A percentile compares a stretch with the other conserved stretches of the same genome.
These are phyloP conservation scores for Leccinum aurantiacum DNA, from an alignment of 768 basidiomycete species.

Conservation along the genomic window DNA sequence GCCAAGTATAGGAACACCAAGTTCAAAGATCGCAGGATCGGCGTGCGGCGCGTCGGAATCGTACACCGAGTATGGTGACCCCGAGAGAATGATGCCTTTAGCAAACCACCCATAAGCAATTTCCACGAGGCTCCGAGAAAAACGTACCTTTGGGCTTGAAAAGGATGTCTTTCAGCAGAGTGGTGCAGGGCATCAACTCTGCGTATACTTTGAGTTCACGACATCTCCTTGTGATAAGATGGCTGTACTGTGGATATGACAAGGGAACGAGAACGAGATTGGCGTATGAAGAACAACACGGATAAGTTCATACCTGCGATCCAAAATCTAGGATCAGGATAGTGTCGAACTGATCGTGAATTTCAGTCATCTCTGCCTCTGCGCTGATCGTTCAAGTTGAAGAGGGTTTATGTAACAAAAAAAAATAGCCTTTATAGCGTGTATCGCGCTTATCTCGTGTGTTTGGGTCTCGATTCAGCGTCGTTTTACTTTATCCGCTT, in stretches of 20 bases:
- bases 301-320: slow-evolving; percentile 68
- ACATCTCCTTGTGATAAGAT: slow-evolving; percentile 96
- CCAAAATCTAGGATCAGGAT: slow-evolving; percentile 97
- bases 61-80: slow-evolving; percentile 98
- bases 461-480: too few species aligned
- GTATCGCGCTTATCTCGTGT: too few species aligned
- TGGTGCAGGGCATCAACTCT: slow-evolving; percentile 96
- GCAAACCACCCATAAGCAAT: not conserved
- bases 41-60: slow-evolving; percentile 90
- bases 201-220: slow-evolving; percentile 97
- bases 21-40: slow-evolving; percentile 85
- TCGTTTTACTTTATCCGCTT: too few species aligned
- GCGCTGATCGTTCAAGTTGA: not conserved
- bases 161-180: slow-evolving; percentile 78
- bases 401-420: too few species aligned
- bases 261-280: slow-evolving; percentile 4
- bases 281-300: slow-evolving; percentile 7
- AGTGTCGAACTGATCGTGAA: slow-evolving; percentile 94
- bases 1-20: slow-evolving; percentile 89
- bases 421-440: too few species aligned
- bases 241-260: slow-evolving; percentile 70
- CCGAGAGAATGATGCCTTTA: slow-evolving; percentile 91
- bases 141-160: slow-evolving; percentile 90
- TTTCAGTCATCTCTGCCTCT: slow-evolving; percentile 63
- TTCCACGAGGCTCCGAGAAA: not conserved